Evolutionary conservation across 148 eudicot genomes (phyloP).

Genomic region (Heliamphora exappendiculata): DNA sequence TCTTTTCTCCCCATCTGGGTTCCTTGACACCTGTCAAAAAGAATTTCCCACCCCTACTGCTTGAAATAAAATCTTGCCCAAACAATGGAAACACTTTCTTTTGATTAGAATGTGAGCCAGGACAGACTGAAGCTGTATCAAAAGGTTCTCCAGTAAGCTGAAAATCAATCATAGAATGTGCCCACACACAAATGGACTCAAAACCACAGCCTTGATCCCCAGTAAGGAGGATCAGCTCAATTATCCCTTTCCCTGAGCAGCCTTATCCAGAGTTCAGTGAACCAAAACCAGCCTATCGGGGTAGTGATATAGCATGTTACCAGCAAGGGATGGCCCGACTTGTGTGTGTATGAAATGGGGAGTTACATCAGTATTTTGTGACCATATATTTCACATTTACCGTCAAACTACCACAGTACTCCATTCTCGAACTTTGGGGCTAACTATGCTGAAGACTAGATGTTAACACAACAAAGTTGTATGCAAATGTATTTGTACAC

Average conservation of each 20-base stretch:
- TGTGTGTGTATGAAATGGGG: neutral
- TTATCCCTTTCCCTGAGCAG: neutral
- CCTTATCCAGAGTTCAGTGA: neutral
- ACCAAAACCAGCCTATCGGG: neutral
- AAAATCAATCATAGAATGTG: too few relatives aligned
- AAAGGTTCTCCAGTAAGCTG: too few relatives aligned
- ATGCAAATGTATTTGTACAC: neutral
- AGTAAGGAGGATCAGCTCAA: neutral
- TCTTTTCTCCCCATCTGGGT: too few relatives aligned
- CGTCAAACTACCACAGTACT: neutral
- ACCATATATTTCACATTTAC: neutral
- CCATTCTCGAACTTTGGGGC: neutral
- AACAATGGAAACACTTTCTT: too few relatives aligned
- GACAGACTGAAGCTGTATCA: too few relatives aligned
- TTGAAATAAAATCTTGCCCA: too few relatives aligned
- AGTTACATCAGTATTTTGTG: neutral
- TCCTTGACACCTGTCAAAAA: too few relatives aligned
- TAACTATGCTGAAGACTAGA: neutral
- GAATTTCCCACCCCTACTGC: too few relatives aligned
- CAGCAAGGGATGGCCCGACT: neutral
- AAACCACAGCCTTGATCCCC: neutral
- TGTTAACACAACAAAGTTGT: neutral
- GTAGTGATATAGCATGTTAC: neutral
- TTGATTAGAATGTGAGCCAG: too few relatives aligned
- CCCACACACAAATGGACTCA: neutral